Percentiles rank a stretch among this genome's conserved stretches.
Evolutionary conservation across 2,329 filamentous ascomycete genomes (phyloP).

Genomic region (Colletotrichum godetiae): DNA sequence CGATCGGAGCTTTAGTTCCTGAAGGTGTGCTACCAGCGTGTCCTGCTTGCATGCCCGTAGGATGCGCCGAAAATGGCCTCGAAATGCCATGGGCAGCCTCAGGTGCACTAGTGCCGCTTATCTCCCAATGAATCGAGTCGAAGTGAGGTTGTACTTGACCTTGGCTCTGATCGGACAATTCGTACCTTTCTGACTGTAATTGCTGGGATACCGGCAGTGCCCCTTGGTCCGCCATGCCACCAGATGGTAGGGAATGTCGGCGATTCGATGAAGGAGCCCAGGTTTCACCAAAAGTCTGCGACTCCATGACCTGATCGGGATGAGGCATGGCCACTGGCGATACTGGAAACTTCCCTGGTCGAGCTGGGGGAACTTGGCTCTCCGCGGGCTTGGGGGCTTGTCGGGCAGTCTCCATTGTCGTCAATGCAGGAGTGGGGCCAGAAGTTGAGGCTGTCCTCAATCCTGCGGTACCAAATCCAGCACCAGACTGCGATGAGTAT

Average conservation of each 20-base stretch:
- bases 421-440: not conserved
- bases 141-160: not conserved
- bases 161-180: not conserved
- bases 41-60: not conserved
- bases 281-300: not conserved
- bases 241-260: slow-evolving; percentile 18
- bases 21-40: not conserved
- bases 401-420: not conserved
- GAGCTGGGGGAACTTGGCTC: slow-evolving; percentile 21
- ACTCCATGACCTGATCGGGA: not conserved
- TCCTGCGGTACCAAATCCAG: not conserved
- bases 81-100: not conserved
- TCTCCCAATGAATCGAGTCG: not conserved
- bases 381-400: not conserved
- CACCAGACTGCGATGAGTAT: not conserved
- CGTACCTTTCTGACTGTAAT: not conserved
- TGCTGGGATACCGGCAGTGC: not conserved
- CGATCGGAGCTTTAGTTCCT: not conserved
- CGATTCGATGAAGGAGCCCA: slow-evolving; percentile 5
- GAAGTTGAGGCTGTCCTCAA: slow-evolving; percentile 22
- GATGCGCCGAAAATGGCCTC: slow-evolving; percentile 6
- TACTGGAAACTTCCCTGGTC: not conserved
- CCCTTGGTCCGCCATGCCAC: not conserved
- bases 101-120: not conserved
- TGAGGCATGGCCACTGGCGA: not conserved